These are phyloP conservation scores for Penicillium herquei DNA, from an alignment of 495 filamentous ascomycete genomes.

Conservation along the genomic window DNA sequence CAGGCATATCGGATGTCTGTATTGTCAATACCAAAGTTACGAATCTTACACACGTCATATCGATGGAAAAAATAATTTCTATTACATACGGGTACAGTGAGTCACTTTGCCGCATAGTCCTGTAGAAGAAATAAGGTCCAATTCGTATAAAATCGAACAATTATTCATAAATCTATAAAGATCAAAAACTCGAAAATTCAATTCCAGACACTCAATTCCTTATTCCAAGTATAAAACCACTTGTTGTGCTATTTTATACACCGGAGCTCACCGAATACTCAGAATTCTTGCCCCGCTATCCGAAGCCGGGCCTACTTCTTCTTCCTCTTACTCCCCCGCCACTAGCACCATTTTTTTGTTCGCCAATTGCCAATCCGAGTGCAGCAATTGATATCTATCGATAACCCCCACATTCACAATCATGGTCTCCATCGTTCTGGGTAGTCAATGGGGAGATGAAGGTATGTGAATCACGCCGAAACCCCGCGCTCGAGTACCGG, in stretches of 20 bases:
- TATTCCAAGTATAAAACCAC: not conserved
- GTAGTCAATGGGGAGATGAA: conserved; percentile 70
- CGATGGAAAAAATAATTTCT: not conserved
- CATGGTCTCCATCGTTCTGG: conserved; percentile 63
- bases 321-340: conserved; percentile 19
- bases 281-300: conserved; percentile 24
- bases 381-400: conserved; percentile 3
- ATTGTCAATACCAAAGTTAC: not conserved
- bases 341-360: conserved; percentile 10
- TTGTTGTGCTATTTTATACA: not conserved
- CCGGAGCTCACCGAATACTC: conserved; percentile 20
- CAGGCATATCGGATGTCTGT: not conserved
- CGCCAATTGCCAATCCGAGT: conserved; percentile 14
- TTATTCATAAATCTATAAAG: conserved; percentile 1
- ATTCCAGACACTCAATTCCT: not conserved
- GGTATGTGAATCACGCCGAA: conserved; percentile 23
- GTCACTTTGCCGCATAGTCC: conserved; percentile 6
- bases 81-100: conserved; percentile 2
- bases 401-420: conserved; percentile 7
- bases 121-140: not conserved
- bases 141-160: too few species aligned
- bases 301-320: conserved; percentile 25
- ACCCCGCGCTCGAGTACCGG: not conserved
- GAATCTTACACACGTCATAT: conserved; percentile 5
- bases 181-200: not conserved